phyloP scores from a whole-genome alignment of 805 yeast genomes.

The Wickerhamiella allomyrinae region DNA sequence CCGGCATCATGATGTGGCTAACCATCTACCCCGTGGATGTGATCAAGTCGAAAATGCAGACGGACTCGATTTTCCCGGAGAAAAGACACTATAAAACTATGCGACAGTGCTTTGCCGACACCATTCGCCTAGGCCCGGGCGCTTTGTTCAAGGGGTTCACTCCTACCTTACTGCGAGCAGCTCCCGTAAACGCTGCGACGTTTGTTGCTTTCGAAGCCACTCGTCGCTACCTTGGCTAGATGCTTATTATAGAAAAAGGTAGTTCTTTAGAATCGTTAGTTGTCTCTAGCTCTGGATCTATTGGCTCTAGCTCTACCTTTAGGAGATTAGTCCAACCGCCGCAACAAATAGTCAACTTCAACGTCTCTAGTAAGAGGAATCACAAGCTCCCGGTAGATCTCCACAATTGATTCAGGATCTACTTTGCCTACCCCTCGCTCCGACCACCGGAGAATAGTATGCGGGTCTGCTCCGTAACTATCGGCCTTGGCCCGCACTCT shows the following conservation, averaged over 20 bases:
- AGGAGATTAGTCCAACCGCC: constrained; percentile 59
- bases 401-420: constrained; percentile 66
- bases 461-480: constrained; percentile 80
- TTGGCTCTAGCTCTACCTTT: too few relatives aligned
- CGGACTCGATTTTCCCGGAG: constrained; percentile 44
- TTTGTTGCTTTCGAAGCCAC: constrained; percentile 87
- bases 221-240: constrained; percentile 28
- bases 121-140: constrained; percentile 27
- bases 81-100: constrained; percentile 47
- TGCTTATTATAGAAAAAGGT: too few relatives aligned
- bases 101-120: constrained; percentile 41
- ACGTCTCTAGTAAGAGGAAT: constrained; percentile 93
- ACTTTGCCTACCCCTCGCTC: constrained; percentile 57
- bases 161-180: constrained; percentile 90
- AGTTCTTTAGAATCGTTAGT: too few relatives aligned
- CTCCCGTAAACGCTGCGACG: constrained; percentile 96
- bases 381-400: constrained; percentile 71
- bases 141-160: constrained; percentile 85
- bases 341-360: constrained; percentile 78
- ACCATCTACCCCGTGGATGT: constrained; percentile 81
- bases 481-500: constrained; percentile 70
- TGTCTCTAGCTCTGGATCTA: too few relatives aligned
- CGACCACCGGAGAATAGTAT: constrained; percentile 40
- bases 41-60: constrained; percentile 77
- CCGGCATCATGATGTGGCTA: constrained; percentile 85